Evolutionary conservation across 306 rosid species (phyloP), one percentile per base, ranked within the genome.

Genomic region (Prunus fruticosa): DNA sequence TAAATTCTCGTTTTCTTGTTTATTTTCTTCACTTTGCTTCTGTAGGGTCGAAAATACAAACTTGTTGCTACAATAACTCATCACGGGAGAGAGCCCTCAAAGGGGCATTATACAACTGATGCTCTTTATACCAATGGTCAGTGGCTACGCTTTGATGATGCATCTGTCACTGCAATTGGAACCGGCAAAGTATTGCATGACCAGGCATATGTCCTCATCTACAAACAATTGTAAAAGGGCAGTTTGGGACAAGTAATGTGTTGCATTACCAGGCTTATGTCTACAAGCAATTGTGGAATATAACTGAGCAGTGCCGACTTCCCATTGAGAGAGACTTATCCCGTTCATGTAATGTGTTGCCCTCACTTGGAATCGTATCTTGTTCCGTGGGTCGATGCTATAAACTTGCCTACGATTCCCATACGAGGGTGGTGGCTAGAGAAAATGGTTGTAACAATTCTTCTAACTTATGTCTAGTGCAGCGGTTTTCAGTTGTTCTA

Each of bases 81-180:
- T 86, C 97, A 92, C 64, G 99, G 99, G 57, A 78, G 89, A 82
- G 99, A 92, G 73, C 89, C 97, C 41, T 95, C 97, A 20, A 92
- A 95, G 84, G 99, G 99, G 34, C 98, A 92, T 80, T 95, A 95
- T 84, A 95, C 97, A 13, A 96, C 99, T 2, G 97, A 95, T 89
- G 93, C 93, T 34, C 87, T 80, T 72, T 82, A 83, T 80, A 78
- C 84, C 2, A 82, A 82, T 32, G 84, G 92, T 75, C 89, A 76
- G 69, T 95, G 99, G 99, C 89, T 92, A 22, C 86, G 96, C 69
- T 95, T 91, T 73, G 93, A 95, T 64, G 98, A 95, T 65, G 89
- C 91, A 3, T 92, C 93, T 43, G 98, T 95, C 65, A 77, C 54
- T 47, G 78, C 93, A 63, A 89, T 95, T n/a, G 90, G 91, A 75